Evolutionary conservation across 2,329 filamentous ascomycete species (phyloP).

Genomic region (Neofusicoccum cordaticola): DNA sequence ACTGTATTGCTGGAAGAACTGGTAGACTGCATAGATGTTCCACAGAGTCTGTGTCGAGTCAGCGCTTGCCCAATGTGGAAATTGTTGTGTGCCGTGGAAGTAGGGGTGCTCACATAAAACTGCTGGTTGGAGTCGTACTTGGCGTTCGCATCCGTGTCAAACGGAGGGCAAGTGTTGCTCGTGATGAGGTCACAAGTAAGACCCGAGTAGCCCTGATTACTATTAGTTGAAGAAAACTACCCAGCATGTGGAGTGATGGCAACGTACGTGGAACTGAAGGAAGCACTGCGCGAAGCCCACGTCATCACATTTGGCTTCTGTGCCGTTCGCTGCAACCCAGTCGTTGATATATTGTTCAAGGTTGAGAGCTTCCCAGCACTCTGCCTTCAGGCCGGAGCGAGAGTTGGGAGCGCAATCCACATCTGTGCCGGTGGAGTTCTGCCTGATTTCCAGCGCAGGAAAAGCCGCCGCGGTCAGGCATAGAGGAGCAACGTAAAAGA

Average conservation of each 20-base stretch:
- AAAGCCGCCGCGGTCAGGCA: not conserved
- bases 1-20: not conserved
- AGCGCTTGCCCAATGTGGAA: not conserved
- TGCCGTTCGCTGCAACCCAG: not conserved
- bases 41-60: not conserved
- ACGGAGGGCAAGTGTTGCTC: not conserved
- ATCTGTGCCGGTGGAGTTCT: not conserved
- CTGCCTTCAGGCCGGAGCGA: not conserved
- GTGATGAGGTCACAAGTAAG: conserved; percentile 1
- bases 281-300: not conserved
- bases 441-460: not conserved
- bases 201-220: not conserved
- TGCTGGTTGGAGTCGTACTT: not conserved
- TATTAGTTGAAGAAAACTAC: not conserved
- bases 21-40: conserved; percentile 2
- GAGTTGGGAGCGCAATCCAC: conserved; percentile 2
- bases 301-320: not conserved
- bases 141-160: not conserved
- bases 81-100: not conserved
- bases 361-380: not conserved
- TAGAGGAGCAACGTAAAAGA: not conserved
- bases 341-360: conserved; percentile 3
- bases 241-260: not conserved
- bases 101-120: not conserved
- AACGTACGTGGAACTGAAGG: not conserved